Evolutionary conservation across 2,329 filamentous ascomycete species (phyloP).

Genomic region (Whalleya microplaca): DNA sequence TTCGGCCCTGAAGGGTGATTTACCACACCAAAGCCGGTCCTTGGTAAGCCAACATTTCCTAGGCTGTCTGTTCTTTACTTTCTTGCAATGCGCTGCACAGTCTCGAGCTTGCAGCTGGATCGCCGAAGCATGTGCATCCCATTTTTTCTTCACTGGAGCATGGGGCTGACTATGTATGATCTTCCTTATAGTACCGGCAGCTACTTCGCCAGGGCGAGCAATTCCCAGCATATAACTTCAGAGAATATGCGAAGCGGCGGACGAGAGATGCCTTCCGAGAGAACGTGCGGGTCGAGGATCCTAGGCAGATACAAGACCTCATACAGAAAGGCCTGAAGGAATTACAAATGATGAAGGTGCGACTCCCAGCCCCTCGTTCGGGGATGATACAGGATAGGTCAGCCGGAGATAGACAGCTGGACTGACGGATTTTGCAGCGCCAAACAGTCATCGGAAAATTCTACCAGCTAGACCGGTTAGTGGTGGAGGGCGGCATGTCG

Average conservation of each 20-base stretch:
- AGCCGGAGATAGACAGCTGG: not conserved
- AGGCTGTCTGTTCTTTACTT: not conserved
- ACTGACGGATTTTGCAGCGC: conserved; percentile 59
- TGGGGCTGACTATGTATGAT: conserved; percentile 12
- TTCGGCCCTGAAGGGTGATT: conserved; percentile 52
- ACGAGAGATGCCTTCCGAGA: conserved; percentile 91
- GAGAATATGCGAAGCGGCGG: conserved; percentile 91
- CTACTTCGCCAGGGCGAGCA: conserved; percentile 83
- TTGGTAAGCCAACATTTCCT: conserved; percentile 46
- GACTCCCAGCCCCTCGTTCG: conserved; percentile 16
- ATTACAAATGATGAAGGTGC: conserved; percentile 87
- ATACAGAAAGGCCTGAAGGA: conserved; percentile 87
- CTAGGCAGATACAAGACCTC: conserved; percentile 80
- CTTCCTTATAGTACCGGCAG: conserved; percentile 75
- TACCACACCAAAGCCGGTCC: conserved; percentile 61
- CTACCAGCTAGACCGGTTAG: conserved; percentile 87
- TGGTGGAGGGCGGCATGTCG: conserved; percentile 85
- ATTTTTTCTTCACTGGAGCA: not conserved
- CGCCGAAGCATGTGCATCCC: not conserved
- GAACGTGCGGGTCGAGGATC: conserved; percentile 72
- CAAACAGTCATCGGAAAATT: conserved; percentile 96
- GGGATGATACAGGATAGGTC: not conserved
- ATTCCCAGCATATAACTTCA: conserved; percentile 95
- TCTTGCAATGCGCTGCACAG: conserved; percentile 17
- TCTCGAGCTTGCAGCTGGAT: not conserved